Evolutionary conservation across 345 rosid genomes (phyloP).

Genomic region (Boechera divaricarpa): DNA sequence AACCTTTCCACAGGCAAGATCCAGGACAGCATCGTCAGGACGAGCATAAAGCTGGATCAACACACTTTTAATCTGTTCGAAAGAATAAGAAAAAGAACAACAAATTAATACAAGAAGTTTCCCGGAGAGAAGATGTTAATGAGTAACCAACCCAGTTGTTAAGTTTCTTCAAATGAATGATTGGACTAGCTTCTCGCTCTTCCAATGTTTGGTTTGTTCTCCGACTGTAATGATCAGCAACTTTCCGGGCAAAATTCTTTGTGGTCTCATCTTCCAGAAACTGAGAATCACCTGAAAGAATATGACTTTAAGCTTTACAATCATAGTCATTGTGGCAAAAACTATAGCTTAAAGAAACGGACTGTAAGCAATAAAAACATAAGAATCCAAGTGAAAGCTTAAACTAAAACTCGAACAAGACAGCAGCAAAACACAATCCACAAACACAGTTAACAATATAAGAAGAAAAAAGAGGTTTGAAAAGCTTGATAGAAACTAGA

Average conservation of each 20-base stretch:
- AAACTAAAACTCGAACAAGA: neutral
- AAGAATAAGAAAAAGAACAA: neutral
- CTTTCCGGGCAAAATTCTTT: constrained; percentile 67
- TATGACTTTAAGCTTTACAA: constrained; percentile 25
- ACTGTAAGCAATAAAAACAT: neutral
- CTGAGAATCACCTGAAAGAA: constrained; percentile 64
- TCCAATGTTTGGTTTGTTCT: constrained; percentile 95
- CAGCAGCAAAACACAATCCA: constrained; percentile 8
- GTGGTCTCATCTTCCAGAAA: constrained; percentile 72
- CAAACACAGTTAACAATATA: constrained; percentile 6
- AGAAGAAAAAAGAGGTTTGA: neutral
- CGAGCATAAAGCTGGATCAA: constrained; percentile 89
- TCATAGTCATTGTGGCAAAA: neutral
- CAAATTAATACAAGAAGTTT: neutral
- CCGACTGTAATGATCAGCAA: constrained; percentile 96
- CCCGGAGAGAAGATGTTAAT: constrained; percentile 17
- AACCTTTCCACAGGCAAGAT: constrained; percentile 98
- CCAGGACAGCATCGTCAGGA: constrained; percentile 91
- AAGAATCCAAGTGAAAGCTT: neutral
- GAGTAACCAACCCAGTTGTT: constrained; percentile 82
- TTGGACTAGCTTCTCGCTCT: constrained; percentile 98
- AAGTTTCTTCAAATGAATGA: constrained; percentile 92
- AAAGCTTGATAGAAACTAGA: constrained; percentile 11
- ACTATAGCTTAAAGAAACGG: neutral
- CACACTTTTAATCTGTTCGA: constrained; percentile 92